Conservation (phyloP, 257 asterid genomes). For the Coffea canephora region DNA sequence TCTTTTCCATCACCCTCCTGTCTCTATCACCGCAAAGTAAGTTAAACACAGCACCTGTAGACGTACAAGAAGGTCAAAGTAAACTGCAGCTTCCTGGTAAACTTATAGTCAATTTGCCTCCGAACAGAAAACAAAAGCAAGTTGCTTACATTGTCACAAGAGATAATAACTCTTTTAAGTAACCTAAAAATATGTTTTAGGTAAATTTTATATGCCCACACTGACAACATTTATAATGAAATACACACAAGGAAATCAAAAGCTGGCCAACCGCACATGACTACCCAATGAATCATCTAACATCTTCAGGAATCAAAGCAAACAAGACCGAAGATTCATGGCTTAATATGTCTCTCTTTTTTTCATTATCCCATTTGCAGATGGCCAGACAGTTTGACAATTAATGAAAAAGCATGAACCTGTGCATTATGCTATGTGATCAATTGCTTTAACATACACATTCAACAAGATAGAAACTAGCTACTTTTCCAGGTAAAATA, state of each 20-base stretch:
- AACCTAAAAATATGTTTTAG: not conserved
- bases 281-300: not conserved
- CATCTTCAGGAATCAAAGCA: not conserved
- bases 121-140: not conserved
- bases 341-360: no score
- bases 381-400: no score
- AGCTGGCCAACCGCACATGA: not conserved
- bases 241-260: not conserved
- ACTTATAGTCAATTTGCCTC: not conserved
- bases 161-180: not conserved
- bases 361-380: no score
- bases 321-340: no score
- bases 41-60: constrained; percentile 57
- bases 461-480: not conserved
- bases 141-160: not conserved
- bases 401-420: no score
- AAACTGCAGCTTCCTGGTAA: not conserved
- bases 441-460: not conserved
- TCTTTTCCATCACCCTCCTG: constrained; percentile 41
- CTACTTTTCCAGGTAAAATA: not conserved
- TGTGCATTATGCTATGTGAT: no score
- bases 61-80: constrained; percentile 11
- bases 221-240: not conserved
- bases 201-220: not conserved
- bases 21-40: constrained; percentile 39